Percentiles rank a stretch among this genome's conserved stretches.
These are phyloP conservation scores for Pythium grandisporangium DNA, from an alignment of 352 stramenopile genomes.

Conservation along the genomic window DNA sequence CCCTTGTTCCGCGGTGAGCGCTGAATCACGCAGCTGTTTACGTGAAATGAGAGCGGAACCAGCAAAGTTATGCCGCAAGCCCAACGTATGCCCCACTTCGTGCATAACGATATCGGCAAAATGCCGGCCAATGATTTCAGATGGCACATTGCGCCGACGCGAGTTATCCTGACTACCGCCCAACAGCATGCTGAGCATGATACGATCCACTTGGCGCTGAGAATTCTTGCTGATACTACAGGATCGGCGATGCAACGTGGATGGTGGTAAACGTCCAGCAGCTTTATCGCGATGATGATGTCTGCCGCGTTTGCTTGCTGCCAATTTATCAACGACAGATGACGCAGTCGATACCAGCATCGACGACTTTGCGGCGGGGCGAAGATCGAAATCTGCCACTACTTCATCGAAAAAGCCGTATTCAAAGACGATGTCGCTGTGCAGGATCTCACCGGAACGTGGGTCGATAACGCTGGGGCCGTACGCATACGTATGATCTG, in stretches of 20 bases:
- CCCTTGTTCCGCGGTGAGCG: conserved; percentile 37
- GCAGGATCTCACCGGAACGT: conserved; percentile 77
- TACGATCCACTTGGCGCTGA: conserved; percentile 31
- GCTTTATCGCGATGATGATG: neutral
- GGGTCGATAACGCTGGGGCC: conserved; percentile 65
- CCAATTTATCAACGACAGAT: no score
- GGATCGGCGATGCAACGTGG: no score
- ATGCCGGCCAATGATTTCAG: conserved; percentile 49
- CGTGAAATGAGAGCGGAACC: conserved; percentile 41
- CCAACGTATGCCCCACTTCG: conserved; percentile 84
- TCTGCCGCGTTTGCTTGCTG: neutral
- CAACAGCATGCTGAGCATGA: conserved; percentile 23
- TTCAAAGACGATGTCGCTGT: conserved; percentile 82
- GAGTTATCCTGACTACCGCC: no score
- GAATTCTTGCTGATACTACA: conserved; percentile 31
- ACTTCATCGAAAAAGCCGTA: conserved; percentile 79
- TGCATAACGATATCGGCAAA: conserved; percentile 82
- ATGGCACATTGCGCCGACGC: conserved; percentile 24
- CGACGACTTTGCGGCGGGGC: conserved; percentile 3
- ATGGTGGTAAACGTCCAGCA: no score
- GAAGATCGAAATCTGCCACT: conserved; percentile 38
- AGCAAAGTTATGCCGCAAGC: conserved; percentile 82
- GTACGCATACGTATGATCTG: conserved; percentile 60
- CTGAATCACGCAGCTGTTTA: conserved; percentile 39
- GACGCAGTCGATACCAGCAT: no score